Evolutionary conservation across 1,284 basidiomycete genomes (phyloP).

Genomic region (Xanthoconium separans): DNA sequence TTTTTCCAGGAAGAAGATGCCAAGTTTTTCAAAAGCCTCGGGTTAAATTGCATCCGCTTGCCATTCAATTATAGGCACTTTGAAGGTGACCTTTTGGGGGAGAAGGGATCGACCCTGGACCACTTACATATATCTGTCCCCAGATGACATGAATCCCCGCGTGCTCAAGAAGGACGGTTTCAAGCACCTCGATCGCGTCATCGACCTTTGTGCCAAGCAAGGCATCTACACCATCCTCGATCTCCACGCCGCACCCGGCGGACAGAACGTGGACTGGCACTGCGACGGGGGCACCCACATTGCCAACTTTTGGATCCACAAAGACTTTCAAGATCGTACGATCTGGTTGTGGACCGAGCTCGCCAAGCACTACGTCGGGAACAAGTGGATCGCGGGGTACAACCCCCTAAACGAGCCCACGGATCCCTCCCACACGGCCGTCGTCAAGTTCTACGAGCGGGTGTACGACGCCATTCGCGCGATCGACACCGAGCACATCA

Average conservation of each 20-base stretch:
- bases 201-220: constrained; percentile 56
- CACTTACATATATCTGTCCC: neutral
- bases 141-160: constrained; percentile 65
- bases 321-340: constrained; percentile 73
- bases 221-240: constrained; percentile 63
- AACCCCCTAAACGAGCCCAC: constrained; percentile 79
- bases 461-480: constrained; percentile 62
- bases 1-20: constrained; percentile 75
- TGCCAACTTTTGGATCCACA: constrained; percentile 69
- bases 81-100: constrained; percentile 42
- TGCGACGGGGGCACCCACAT: constrained; percentile 53
- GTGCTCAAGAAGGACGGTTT: constrained; percentile 60
- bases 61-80: constrained; percentile 69
- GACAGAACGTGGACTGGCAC: constrained; percentile 60
- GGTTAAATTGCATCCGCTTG: constrained; percentile 70
- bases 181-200: constrained; percentile 61
- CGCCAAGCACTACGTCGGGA: constrained; percentile 63
- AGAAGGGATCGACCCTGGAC: neutral
- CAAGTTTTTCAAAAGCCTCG: constrained; percentile 64
- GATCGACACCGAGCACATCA: constrained; percentile 64
- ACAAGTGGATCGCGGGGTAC: constrained; percentile 70
- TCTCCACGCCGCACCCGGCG: constrained; percentile 61
- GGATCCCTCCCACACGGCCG: constrained; percentile 50
- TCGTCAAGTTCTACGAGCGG: constrained; percentile 64
- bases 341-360: constrained; percentile 70